Conservation (phyloP, 495 filamentous ascomycete genomes). For the Hyaloscypha hepaticicola region DNA sequence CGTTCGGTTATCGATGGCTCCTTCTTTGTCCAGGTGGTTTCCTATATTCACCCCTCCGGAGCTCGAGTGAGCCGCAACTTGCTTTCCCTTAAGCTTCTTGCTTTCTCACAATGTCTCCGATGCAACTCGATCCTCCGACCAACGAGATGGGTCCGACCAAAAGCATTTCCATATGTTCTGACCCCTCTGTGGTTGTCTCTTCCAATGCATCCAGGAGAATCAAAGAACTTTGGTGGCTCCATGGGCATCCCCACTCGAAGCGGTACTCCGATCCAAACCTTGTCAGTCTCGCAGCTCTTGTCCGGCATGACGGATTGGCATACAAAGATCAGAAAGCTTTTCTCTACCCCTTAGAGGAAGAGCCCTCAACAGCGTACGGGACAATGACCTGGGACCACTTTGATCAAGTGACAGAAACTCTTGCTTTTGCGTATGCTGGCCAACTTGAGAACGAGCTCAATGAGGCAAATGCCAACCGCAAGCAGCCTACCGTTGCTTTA, state of each 20-base stretch:
- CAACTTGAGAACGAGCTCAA: constrained; percentile 20
- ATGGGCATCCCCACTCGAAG: constrained; percentile 33
- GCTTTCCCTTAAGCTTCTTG: neutral
- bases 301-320: constrained; percentile 25
- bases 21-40: neutral
- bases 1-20: neutral
- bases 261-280: constrained; percentile 29
- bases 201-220: constrained; percentile 19
- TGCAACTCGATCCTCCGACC: constrained; percentile 15
- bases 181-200: constrained; percentile 28
- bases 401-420: constrained; percentile 26
- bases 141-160: constrained; percentile 2
- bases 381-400: constrained; percentile 34
- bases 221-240: constrained; percentile 31
- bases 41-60: neutral
- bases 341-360: constrained; percentile 22
- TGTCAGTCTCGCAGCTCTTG: constrained; percentile 27
- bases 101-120: constrained; percentile 24
- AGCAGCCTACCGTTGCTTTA: constrained; percentile 30
- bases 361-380: constrained; percentile 16
- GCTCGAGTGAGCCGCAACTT: neutral
- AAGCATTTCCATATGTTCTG: constrained; percentile 23
- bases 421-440: constrained; percentile 24
- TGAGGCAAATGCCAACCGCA: constrained; percentile 20
- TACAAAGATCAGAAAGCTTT: constrained; percentile 27